phyloP scores from a whole-genome alignment of 345 rosid species.

The Bruguiera sexangula region DNA sequence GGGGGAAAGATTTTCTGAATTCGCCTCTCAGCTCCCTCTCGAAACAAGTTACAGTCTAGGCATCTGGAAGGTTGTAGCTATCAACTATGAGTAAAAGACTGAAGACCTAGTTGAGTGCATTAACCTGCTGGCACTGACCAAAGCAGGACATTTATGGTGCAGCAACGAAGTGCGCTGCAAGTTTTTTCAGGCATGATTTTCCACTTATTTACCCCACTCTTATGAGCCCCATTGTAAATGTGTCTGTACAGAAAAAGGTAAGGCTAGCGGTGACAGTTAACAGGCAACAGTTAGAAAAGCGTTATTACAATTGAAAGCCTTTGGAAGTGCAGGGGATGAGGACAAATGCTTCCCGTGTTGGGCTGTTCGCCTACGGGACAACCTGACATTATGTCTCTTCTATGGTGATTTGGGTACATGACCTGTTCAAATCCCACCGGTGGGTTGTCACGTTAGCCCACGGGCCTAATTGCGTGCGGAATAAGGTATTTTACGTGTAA shows the following conservation, averaged over 20 bases:
- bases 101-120: background rate
- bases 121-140: background rate
- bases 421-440: too few species aligned
- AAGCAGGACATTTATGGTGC: background rate
- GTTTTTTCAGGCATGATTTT: background rate
- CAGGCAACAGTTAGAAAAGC: background rate
- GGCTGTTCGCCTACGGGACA: too few species aligned
- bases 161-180: background rate
- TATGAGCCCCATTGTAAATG: background rate
- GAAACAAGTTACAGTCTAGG: background rate
- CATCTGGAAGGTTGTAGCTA: background rate
- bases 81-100: background rate
- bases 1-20: constrained; percentile 4
- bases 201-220: background rate
- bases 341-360: too few species aligned
- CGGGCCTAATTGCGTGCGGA: too few species aligned
- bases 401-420: too few species aligned
- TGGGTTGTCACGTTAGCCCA: too few species aligned
- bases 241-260: background rate
- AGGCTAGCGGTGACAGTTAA: background rate
- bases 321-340: background rate
- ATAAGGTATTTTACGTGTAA: too few species aligned
- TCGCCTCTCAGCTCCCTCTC: background rate
- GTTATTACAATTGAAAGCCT: background rate
- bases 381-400: too few species aligned